phyloP scores from a whole-genome alignment of 139 green algal genomes.

The Edaphochlamys debaryana region DNA sequence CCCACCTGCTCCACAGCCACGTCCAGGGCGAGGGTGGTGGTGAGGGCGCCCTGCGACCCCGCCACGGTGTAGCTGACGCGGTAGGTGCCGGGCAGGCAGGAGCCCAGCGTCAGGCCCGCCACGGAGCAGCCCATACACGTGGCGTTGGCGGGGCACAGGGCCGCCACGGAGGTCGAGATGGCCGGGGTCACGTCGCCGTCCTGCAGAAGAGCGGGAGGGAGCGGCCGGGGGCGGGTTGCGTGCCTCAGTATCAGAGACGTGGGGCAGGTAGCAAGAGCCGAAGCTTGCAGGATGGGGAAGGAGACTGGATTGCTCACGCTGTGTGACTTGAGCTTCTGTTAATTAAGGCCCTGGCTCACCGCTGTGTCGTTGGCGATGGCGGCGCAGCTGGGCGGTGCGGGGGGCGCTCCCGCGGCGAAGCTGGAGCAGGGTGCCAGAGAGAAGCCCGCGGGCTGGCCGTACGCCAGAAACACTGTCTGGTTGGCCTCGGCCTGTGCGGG shows the following conservation, averaged over 20 bases:
- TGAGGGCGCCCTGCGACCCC: not conserved
- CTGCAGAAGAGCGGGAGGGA: too few species aligned
- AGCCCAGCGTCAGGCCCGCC: not conserved
- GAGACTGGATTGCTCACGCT: too few species aligned
- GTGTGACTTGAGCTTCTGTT: too few species aligned
- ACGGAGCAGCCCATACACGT: slow-evolving; percentile 8
- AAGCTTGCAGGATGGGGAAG: too few species aligned
- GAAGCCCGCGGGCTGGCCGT: not conserved
- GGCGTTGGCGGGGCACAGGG: not conserved
- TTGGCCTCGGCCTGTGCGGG: not conserved
- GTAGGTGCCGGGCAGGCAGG: slow-evolving; percentile 23
- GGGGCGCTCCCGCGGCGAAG: not conserved
- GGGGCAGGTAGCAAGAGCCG: too few species aligned
- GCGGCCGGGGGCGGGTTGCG: too few species aligned
- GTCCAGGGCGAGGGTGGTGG: not conserved
- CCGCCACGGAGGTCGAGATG: not conserved
- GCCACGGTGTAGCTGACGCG: slow-evolving; percentile 1
- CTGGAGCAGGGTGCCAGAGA: slow-evolving; percentile 12
- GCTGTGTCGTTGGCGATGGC: slow-evolving; percentile 1
- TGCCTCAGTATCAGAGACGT: too few species aligned
- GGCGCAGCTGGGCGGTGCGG: not conserved
- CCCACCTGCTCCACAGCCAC: slow-evolving; percentile 9
- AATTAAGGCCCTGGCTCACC: too few species aligned
- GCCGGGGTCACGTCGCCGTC: not conserved
- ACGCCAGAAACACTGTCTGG: slow-evolving; percentile 12